Evolutionary conservation across 78 protist species (phyloP).

Genomic region (Dictyostelium firmibasis): DNA sequence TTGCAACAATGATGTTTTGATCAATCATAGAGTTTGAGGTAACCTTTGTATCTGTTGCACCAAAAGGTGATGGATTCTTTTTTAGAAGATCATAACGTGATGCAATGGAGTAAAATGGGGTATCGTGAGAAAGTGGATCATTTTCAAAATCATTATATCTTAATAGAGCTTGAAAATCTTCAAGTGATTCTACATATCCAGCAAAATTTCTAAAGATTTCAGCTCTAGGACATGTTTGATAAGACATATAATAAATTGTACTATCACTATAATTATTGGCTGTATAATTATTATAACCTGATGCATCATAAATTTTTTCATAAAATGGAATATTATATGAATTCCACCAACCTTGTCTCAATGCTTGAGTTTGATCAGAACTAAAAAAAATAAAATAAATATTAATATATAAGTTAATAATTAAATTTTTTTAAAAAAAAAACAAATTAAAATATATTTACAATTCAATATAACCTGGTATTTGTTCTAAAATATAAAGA

Average conservation of each 20-base stretch:
- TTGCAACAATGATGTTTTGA: background rate
- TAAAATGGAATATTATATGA: constrained; percentile 92
- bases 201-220: constrained; percentile 72
- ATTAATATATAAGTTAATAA: background rate
- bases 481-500: constrained; percentile 90
- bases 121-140: constrained; percentile 82
- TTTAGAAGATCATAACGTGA: constrained; percentile 77
- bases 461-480: constrained; percentile 83
- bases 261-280: background rate
- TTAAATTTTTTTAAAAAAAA: background rate
- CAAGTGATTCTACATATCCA: constrained; percentile 32
- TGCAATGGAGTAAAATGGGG: constrained; percentile 66
- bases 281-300: constrained; percentile 75
- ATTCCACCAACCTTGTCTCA: constrained; percentile 82
- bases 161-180: constrained; percentile 52
- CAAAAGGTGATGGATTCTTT: background rate
- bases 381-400: background rate
- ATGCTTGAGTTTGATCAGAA: constrained; percentile 48
- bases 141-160: constrained; percentile 83
- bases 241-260: constrained; percentile 12
- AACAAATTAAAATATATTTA: background rate
- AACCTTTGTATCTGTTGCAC: constrained; percentile 52
- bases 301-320: constrained; percentile 68
- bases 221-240: constrained; percentile 79
- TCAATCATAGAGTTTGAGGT: background rate